Evolutionary conservation across 345 rosid species (phyloP).

Genomic region (Brassica nigra): DNA sequence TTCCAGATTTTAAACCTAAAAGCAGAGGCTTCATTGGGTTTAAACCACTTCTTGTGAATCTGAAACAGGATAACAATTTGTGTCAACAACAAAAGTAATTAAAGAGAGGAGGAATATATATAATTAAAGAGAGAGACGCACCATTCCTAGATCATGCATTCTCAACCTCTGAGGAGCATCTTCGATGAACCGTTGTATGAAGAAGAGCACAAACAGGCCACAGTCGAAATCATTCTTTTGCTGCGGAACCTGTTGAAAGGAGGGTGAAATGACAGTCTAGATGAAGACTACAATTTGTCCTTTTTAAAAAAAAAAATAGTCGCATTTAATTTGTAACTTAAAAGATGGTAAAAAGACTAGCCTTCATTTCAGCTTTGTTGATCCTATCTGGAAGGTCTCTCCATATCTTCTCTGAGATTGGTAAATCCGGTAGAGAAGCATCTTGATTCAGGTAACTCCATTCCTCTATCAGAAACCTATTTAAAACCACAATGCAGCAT

Average conservation of each 20-base stretch:
- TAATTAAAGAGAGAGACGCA: slow-evolving; percentile 27
- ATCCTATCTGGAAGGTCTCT: slow-evolving; percentile 60
- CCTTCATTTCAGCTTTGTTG: slow-evolving; percentile 52
- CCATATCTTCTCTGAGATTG: slow-evolving; percentile 66
- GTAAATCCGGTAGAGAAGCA: slow-evolving; percentile 55
- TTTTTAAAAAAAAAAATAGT: not conserved
- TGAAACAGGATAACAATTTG: slow-evolving; percentile 31
- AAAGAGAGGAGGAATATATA: not conserved
- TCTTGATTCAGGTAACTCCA: slow-evolving; percentile 70
- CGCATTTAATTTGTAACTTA: not conserved
- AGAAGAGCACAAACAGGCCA: slow-evolving; percentile 83
- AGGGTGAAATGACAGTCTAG: not conserved
- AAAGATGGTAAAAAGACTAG: slow-evolving; percentile 25
- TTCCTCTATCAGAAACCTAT: slow-evolving; percentile 73
- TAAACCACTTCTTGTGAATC: slow-evolving; percentile 55
- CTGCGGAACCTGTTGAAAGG: slow-evolving; percentile 49
- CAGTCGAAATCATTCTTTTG: slow-evolving; percentile 48
- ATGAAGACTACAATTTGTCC: not conserved
- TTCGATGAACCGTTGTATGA: slow-evolving; percentile 73
- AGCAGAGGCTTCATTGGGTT: slow-evolving; percentile 66
- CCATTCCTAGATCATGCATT: slow-evolving; percentile 73
- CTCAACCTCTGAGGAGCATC: slow-evolving; percentile 76
- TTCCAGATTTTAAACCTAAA: slow-evolving; percentile 61
- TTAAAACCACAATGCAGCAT: not conserved
- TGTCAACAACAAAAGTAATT: not conserved